Conservation (phyloP, 768 basidiomycete genomes). For the Vararia minispora region DNA sequence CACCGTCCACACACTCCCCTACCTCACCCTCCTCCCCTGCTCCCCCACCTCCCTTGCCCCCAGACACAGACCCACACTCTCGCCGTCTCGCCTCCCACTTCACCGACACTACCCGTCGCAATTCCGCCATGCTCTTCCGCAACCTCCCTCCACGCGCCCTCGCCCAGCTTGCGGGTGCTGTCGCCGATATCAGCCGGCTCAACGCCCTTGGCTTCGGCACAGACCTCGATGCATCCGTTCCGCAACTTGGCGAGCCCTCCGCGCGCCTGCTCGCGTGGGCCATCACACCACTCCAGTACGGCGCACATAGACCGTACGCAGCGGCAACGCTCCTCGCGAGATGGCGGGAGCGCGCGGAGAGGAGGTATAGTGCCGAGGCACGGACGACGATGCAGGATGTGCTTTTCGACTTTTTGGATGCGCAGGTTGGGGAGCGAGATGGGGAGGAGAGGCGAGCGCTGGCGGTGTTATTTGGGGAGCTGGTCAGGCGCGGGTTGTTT, state of each 20-base stretch:
- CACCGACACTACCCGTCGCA: conserved; percentile 61
- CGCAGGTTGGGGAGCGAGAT: conserved; percentile 49
- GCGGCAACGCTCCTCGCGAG: conserved; percentile 56
- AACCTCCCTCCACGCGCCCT: conserved; percentile 52
- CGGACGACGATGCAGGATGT: conserved; percentile 61
- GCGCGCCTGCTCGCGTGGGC: conserved; percentile 72
- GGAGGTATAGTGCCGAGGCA: conserved; percentile 49
- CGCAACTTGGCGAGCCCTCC: conserved; percentile 43
- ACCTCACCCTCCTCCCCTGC: too few relatives aligned
- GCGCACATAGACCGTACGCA: conserved; percentile 70
- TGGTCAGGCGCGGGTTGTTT: conserved; percentile 60
- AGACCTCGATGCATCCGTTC: conserved; percentile 40
- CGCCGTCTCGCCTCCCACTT: conserved; percentile 46
- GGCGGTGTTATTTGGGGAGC: conserved; percentile 58
- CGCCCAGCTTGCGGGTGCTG: conserved; percentile 50
- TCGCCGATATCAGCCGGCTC: conserved; percentile 50
- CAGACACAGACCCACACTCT: conserved; percentile 25
- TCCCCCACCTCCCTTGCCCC: too few relatives aligned
- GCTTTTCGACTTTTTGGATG: conserved; percentile 75
- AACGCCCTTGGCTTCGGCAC: conserved; percentile 66
- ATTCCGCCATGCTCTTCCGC: conserved; percentile 71
- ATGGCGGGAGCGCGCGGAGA: conserved; percentile 49
- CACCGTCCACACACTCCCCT: conserved; percentile 20
- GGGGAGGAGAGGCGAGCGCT: conserved; percentile 44
- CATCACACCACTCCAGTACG: conserved; percentile 71